Base-by-base conservation (phyloP, 2,329 filamentous ascomycete genomes). In the Fusarium sp. region DNA sequence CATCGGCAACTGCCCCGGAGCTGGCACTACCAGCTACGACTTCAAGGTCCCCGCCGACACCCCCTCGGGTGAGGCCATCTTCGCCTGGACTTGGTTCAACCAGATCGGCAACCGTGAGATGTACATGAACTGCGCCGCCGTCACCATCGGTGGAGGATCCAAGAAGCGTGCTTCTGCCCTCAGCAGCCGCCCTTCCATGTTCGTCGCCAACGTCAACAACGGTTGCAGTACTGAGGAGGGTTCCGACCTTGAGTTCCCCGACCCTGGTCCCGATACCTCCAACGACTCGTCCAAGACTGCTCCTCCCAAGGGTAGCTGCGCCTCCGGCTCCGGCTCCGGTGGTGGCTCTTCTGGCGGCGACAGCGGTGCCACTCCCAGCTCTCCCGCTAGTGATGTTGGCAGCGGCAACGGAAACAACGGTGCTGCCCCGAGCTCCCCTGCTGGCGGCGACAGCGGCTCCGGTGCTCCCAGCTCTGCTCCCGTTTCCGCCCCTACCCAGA, bases 101-200 rank as follows among this genome's bases (percentile, higher is more conserved):
- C 85, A 91, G 74, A 83, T 93, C 45, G 93, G 94, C 29, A 95
- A 95, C 84, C 89, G 94, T 57, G 94, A 96, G 81, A 94, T 93
- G 89, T 97, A 97, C 88, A 95, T 95, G 92, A 94, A 95, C 84
- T 97, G 94, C 79, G 93, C 94, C 9, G 86, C 89, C 61, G 88
- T 95, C 76, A 90, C 88, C 71, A 91, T 95, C 79, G 82, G 81
- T 64, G 82, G 82, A 31, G 81, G 82, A 58, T 79, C 79, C 58
- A 71, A 66, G 63, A 83, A 83, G 79, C 82, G 83, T 16, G 71
- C 74, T 31, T 42, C 73, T 7, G 61, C 85, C 57, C 90, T 94
- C 80, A 83, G 85, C 66, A 80, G 81, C 50, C 90, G 93, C 1
- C 93, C 94, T 1, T 82, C 87, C 56, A 89, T 95, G 82, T 95